Evolutionary conservation across 345 rosid species (phyloP).

Genomic region (Erodium maritimum): DNA sequence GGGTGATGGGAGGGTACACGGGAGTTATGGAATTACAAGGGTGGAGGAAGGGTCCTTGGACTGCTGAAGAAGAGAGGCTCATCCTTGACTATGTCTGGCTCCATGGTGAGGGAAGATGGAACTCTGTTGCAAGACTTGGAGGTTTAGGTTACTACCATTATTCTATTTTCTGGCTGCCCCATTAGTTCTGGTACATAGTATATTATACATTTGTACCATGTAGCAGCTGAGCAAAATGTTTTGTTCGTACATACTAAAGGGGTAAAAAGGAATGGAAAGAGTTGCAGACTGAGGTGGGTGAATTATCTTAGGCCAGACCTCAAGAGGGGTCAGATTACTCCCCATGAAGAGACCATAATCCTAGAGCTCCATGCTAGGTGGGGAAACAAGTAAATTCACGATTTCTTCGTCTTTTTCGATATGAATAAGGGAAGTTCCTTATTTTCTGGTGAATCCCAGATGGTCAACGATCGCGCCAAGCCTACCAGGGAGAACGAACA

Average conservation of each 20-base stretch:
- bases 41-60: constrained; percentile 98
- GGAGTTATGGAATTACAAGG: constrained; percentile 50
- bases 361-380: constrained; percentile 80
- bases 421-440: too few species aligned
- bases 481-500: constrained; percentile 87
- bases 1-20: constrained; percentile 26
- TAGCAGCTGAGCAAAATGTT: too few species aligned
- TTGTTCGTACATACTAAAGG: constrained; percentile 19
- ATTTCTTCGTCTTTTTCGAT: too few species aligned
- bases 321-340: constrained; percentile 85
- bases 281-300: constrained; percentile 92
- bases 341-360: constrained; percentile 75
- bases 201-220: too few species aligned
- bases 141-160: constrained; percentile 15
- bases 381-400: constrained; percentile 62
- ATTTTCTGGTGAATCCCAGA: too few species aligned
- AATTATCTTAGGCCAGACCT: constrained; percentile 88
- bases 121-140: constrained; percentile 74
- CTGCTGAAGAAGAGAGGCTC: constrained; percentile 75
- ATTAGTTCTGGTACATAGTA: too few species aligned
- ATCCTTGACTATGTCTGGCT: constrained; percentile 55
- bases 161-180: too few species aligned
- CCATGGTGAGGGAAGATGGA: constrained; percentile 94
- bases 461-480: constrained; percentile 94
- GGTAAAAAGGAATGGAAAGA: constrained; percentile 81